Base-by-base conservation (phyloP, 2,329 filamentous ascomycete species). In the Mollisia scopiformis region DNA sequence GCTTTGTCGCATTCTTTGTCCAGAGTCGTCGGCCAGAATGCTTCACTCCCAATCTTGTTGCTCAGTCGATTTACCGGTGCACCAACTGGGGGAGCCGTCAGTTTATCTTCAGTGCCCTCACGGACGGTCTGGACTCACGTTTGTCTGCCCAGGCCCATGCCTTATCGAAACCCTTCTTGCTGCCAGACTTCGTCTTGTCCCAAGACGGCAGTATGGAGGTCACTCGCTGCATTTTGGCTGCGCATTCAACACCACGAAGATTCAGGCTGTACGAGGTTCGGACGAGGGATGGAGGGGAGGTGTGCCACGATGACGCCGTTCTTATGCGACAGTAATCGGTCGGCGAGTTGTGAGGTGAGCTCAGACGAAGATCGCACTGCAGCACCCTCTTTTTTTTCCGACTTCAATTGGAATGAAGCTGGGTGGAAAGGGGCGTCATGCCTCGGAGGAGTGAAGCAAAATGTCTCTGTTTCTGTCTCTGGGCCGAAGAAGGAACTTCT, bases 1-100 rank as follows among this genome's bases (percentile, higher is more conserved):
- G 93, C 91, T 78, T 97, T 97, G 77, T 97, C 92, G 76, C 90
- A 91, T 80, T 97, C 93, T 68, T 90, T 89, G 74, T 97, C 93
- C 55, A 97, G 80, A 1, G 88, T 90, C 31, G 90, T 89, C 2
- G 92, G 92, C 91, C 91, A 95, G 71, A 94, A 94, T 25, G 90
- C 88, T 74, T 96, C 92, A 30, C 83, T 84, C 60, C 92, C 92
- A 37, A 96, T 80, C 76, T 89, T 92, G 76, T 96, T 92, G 16
- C 89, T 91, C 23, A 96, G 75, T 62, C 83, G 87, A 73, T 96
- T 96, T 71, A 96, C 88, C 2, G 92, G 92, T 1, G 84, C 81
- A 61, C 90, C 90, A 11, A 80, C 68, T 68, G 57, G 14, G 39
- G 19, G n/a, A 51, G 31, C n/a, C 67, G 69, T 75, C 72, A 67